Evolutionary conservation across 306 rosid species (phyloP).

Genomic region (Lathyrus aphaca): DNA sequence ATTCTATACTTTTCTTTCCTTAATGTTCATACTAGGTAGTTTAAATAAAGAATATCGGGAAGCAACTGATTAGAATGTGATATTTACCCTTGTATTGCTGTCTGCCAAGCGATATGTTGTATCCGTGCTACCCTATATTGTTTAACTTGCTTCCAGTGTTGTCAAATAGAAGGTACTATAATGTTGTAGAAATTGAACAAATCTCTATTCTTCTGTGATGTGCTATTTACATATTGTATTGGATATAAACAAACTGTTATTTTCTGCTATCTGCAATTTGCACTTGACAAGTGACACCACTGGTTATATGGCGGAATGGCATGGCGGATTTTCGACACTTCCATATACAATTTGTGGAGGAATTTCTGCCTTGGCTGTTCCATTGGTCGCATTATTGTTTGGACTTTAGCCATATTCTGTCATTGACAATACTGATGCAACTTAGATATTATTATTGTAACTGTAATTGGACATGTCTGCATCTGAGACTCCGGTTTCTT

Average conservation of each 20-base stretch:
- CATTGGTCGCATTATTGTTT: not conserved
- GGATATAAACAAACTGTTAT: not conserved
- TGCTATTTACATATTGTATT: not conserved
- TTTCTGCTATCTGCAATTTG: not conserved
- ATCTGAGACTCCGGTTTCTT: too few relatives aligned
- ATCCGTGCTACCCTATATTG: not conserved
- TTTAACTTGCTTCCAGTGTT: not conserved
- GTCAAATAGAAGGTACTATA: not conserved
- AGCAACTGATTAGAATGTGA: constrained; percentile 22
- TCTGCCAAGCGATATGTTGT: constrained; percentile 15
- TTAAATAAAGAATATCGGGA: constrained; percentile 45
- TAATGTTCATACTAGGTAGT: constrained; percentile 49
- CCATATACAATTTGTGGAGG: too few relatives aligned
- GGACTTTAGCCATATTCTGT: not conserved
- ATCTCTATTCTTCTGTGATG: not conserved
- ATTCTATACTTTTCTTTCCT: constrained; percentile 46
- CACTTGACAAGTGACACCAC: not conserved
- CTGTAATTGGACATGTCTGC: too few relatives aligned
- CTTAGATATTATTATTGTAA: too few relatives aligned
- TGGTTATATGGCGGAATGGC: not conserved
- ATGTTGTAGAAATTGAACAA: not conserved
- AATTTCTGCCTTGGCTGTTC: not conserved
- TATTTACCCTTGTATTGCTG: constrained; percentile 37
- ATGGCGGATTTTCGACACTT: too few relatives aligned
- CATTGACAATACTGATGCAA: too few relatives aligned